phyloP scores from a whole-genome alignment of 1,284 basidiomycete genomes.

The Moesziomyces parantarcticus region DNA sequence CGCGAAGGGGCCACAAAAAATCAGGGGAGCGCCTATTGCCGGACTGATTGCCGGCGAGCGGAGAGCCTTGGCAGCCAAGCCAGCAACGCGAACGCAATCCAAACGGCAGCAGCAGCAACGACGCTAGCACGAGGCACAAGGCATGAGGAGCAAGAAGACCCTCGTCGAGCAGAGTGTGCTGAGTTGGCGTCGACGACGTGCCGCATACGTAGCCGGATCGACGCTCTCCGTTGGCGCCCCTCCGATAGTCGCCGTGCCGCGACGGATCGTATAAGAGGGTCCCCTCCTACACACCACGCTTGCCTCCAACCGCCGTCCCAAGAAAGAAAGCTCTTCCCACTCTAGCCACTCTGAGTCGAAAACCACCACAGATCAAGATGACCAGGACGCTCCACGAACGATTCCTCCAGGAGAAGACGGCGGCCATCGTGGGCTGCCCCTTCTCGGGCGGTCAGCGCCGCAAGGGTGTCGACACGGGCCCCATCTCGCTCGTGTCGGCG shows the following conservation, averaged over 20 bases:
- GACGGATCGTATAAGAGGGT: constrained; percentile 7
- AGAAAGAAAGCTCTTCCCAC: not conserved
- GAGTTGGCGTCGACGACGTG: too few relatives aligned
- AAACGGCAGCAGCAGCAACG: too few relatives aligned
- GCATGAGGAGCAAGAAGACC: too few relatives aligned
- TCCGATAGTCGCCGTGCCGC: not conserved
- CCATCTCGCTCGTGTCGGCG: constrained; percentile 58
- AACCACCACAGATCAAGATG: constrained; percentile 24
- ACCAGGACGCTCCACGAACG: constrained; percentile 44
- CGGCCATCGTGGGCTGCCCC: constrained; percentile 62
- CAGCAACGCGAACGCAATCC: too few relatives aligned
- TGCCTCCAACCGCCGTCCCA: not conserved
- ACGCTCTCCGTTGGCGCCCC: constrained; percentile 4
- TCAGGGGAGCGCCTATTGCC: constrained; percentile 6
- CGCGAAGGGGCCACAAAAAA: not conserved
- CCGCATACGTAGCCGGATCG: constrained; percentile 8
- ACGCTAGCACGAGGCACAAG: too few relatives aligned
- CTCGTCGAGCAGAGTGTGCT: too few relatives aligned
- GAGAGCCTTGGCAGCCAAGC: constrained; percentile 5
- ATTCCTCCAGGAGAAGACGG: constrained; percentile 51
- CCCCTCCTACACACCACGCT: not conserved
- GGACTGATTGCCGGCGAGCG: constrained; percentile 33
- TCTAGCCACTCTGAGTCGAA: not conserved
- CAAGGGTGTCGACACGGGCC: constrained; percentile 64
- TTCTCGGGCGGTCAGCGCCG: constrained; percentile 65